Percentiles rank a stretch among this genome's conserved stretches.
phyloP scores from a whole-genome alignment of 257 asterid genomes.

The Primulina eburnea region DNA sequence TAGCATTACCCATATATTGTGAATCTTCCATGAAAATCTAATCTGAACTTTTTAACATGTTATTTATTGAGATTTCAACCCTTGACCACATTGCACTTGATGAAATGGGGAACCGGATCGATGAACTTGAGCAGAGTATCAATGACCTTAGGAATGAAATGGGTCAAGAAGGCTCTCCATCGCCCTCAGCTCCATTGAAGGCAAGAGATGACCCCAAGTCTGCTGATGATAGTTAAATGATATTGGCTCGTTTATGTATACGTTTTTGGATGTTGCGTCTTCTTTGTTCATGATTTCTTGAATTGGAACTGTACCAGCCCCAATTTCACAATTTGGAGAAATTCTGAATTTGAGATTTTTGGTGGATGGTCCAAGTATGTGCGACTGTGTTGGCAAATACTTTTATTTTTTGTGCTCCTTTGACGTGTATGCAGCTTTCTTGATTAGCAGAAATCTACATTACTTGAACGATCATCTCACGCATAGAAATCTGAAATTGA shows the following conservation, averaged over 20 bases:
- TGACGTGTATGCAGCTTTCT: neutral
- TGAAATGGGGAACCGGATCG: conserved; percentile 90
- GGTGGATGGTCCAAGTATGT: neutral
- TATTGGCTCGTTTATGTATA: conserved; percentile 10
- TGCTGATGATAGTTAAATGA: conserved; percentile 45
- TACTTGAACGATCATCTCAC: neutral
- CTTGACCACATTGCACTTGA: conserved; percentile 65
- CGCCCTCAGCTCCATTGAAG: conserved; percentile 61
- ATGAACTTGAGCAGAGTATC: conserved; percentile 90
- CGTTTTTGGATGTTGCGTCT: conserved; percentile 17
- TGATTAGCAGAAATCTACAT: neutral
- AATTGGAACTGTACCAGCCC: neutral
- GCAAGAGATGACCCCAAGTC: conserved; percentile 50
- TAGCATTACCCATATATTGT: neutral
- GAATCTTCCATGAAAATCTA: neutral
- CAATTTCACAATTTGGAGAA: conserved; percentile 5
- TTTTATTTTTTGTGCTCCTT: neutral
- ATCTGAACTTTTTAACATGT: neutral
- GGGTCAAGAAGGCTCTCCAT: conserved; percentile 84
- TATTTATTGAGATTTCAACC: conserved; percentile 22
- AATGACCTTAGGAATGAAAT: conserved; percentile 81
- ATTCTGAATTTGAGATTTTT: neutral
- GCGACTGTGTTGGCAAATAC: neutral
- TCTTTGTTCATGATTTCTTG: conserved; percentile 18
- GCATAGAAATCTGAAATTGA: too few relatives aligned